phyloP scores from a whole-genome alignment of 768 basidiomycete genomes.

The Neoboletus brunneissimus region DNA sequence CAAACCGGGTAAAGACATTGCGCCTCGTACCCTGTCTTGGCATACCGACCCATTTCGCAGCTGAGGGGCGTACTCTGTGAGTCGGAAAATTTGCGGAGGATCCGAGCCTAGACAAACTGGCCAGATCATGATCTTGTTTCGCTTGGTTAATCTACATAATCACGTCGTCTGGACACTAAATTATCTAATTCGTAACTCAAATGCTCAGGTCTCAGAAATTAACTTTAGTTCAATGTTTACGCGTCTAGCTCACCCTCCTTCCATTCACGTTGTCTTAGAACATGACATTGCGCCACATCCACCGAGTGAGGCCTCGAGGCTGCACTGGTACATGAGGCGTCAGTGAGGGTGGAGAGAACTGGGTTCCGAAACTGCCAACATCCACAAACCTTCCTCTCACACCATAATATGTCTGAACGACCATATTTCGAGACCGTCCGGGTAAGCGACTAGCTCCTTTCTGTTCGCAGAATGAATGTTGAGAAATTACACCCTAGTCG shows the following conservation, averaged over 20 bases:
- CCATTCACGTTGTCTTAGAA: constrained; percentile 23
- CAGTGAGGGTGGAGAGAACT: constrained; percentile 5
- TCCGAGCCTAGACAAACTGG: neutral
- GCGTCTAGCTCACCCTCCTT: neutral
- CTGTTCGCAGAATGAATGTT: neutral
- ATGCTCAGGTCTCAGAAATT: constrained; percentile 2
- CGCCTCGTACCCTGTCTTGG: neutral
- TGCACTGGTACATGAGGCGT: constrained; percentile 19
- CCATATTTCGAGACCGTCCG: constrained; percentile 71
- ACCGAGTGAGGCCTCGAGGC: constrained; percentile 30
- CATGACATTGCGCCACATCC: constrained; percentile 24
- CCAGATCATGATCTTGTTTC: neutral
- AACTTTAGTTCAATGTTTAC: constrained; percentile 13
- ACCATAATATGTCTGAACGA: constrained; percentile 28
- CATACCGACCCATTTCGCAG: neutral
- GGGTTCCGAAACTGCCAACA: constrained; percentile 7
- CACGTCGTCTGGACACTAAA: constrained; percentile 7
- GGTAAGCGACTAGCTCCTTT: constrained; percentile 36
- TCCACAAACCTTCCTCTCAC: constrained; percentile 4
- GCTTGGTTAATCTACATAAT: constrained; percentile 12
- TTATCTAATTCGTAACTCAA: constrained; percentile 29
- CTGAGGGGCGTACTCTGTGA: neutral
- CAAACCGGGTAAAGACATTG: neutral
- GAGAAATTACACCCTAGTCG: constrained; percentile 48
- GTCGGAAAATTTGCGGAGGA: constrained; percentile 7